Evolutionary conservation across 2,329 filamentous ascomycete species (phyloP).

Genomic region (Aspergillus quadricinctus): DNA sequence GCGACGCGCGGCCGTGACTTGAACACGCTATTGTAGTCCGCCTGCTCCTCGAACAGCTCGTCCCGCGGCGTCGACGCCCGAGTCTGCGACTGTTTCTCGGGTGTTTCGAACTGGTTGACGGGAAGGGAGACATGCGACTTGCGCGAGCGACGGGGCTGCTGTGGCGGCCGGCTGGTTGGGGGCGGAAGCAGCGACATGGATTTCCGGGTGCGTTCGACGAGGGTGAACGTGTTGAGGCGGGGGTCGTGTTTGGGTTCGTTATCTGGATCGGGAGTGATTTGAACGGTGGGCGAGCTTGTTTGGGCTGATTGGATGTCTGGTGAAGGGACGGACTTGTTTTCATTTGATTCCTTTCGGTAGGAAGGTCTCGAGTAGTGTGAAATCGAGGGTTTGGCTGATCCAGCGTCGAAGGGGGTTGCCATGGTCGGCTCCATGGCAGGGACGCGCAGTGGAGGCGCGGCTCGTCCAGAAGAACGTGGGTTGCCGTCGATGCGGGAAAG

Average conservation of each 20-base stretch:
- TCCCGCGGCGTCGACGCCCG: slow-evolving; percentile 56
- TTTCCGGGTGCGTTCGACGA: slow-evolving; percentile 74
- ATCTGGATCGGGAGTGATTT: slow-evolving; percentile 3
- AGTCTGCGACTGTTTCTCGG: slow-evolving; percentile 31
- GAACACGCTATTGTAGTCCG: slow-evolving; percentile 78
- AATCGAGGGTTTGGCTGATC: neutral
- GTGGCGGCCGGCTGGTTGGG: slow-evolving; percentile 17
- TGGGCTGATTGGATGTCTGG: neutral
- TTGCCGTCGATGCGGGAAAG: slow-evolving; percentile 27
- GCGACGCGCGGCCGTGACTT: slow-evolving; percentile 77
- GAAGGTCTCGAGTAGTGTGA: neutral
- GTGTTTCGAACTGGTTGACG: slow-evolving; percentile 55
- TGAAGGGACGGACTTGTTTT: neutral
- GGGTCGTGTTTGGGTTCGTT: slow-evolving; percentile 2
- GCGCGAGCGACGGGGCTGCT: slow-evolving; percentile 15
- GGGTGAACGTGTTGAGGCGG: slow-evolving; percentile 36
- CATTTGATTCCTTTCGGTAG: neutral
- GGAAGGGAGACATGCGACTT: slow-evolving; percentile 43
- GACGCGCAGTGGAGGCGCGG: neutral
- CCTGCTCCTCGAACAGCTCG: slow-evolving; percentile 65
- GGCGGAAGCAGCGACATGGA: slow-evolving; percentile 66
- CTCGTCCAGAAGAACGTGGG: slow-evolving; percentile 5
- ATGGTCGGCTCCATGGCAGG: neutral
- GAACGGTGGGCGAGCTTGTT: slow-evolving; percentile 2
- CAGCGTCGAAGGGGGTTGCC: neutral